phyloP scores from a whole-genome alignment of 2,329 filamentous ascomycete species.

The Exophiala alcalophila region DNA sequence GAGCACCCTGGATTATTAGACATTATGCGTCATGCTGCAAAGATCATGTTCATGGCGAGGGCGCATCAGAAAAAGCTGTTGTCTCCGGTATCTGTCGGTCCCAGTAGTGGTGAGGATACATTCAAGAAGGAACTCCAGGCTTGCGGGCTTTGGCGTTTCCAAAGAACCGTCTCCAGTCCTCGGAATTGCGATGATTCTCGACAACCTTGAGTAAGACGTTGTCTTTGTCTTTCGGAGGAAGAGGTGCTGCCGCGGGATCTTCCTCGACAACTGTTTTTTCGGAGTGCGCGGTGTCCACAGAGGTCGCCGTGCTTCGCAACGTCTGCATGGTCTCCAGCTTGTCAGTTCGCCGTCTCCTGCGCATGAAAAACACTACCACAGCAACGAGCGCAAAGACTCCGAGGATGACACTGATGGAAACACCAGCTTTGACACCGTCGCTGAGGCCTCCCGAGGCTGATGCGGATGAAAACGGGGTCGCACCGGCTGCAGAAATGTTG shows the following conservation, averaged over 20 bases:
- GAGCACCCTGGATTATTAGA: no score
- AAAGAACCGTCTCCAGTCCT: conserved; percentile 26
- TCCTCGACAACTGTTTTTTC: conserved; percentile 2
- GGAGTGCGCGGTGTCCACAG: not conserved
- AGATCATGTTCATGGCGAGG: no score
- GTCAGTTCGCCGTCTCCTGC: conserved; percentile 3
- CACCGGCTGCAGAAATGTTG: not conserved
- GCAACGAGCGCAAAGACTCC: conserved; percentile 11
- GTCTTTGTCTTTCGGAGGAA: not conserved
- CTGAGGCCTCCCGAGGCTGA: conserved; percentile 7
- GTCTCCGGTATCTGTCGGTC: conserved; percentile 3
- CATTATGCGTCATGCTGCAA: no score
- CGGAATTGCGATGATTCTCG: conserved; percentile 18
- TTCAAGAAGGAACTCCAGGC: not conserved
- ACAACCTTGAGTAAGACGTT: conserved; percentile 7
- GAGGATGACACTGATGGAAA: conserved; percentile 17
- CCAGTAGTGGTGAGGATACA: not conserved
- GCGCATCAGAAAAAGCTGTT: conserved; percentile 1
- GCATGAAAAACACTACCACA: conserved; percentile 8
- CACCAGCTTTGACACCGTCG: conserved; percentile 17
- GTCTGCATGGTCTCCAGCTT: conserved; percentile 7
- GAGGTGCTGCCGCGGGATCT: not conserved
- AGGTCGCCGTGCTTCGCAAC: conserved; percentile 8
- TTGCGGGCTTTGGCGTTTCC: conserved; percentile 9
- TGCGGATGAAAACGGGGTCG: conserved; percentile 3